A percentile compares a stretch with the other conserved stretches of the same genome.
These are phyloP conservation scores for Amniculicola lignicola DNA, from an alignment of 495 filamentous ascomycete species.

Conservation along the genomic window DNA sequence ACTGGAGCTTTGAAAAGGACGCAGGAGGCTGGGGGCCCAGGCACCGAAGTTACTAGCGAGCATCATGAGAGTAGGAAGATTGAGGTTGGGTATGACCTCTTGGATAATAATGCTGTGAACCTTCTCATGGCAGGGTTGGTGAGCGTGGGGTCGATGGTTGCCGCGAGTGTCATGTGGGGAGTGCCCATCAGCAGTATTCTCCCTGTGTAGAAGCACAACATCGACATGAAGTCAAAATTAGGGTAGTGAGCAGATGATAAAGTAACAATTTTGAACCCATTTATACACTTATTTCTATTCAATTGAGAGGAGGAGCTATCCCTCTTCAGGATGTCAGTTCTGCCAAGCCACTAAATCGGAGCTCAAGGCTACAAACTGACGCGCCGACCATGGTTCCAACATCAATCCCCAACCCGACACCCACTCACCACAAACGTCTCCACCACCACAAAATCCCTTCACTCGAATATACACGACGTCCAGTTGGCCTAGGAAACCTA, in stretches of 20 bases:
- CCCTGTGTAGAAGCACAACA: constrained; percentile 7
- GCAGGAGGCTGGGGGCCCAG: constrained; percentile 40
- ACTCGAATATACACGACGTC: neutral
- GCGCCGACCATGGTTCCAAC: neutral
- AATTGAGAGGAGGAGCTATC: too few relatives aligned
- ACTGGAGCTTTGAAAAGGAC: constrained; percentile 17
- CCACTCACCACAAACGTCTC: neutral
- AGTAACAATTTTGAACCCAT: too few relatives aligned
- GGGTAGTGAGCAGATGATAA: neutral
- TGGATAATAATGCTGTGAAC: constrained; percentile 95
- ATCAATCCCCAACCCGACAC: neutral
- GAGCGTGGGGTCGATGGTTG: constrained; percentile 74
- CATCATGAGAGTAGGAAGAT: constrained; percentile 65
- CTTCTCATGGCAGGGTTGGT: constrained; percentile 79
- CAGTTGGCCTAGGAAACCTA: neutral
- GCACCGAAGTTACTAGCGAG: constrained; percentile 29
- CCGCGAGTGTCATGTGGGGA: constrained; percentile 31
- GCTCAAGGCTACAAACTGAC: too few relatives aligned
- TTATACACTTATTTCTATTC: too few relatives aligned
- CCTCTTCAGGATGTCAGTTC: too few relatives aligned
- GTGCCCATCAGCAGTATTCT: constrained; percentile 26
- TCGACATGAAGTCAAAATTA: constrained; percentile 1
- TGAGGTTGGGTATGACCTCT: constrained; percentile 68
- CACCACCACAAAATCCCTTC: too few relatives aligned
- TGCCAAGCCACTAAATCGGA: too few relatives aligned